phyloP scores from a whole-genome alignment of 192 early-diverging fungal species.

The Podila epicladia region DNA sequence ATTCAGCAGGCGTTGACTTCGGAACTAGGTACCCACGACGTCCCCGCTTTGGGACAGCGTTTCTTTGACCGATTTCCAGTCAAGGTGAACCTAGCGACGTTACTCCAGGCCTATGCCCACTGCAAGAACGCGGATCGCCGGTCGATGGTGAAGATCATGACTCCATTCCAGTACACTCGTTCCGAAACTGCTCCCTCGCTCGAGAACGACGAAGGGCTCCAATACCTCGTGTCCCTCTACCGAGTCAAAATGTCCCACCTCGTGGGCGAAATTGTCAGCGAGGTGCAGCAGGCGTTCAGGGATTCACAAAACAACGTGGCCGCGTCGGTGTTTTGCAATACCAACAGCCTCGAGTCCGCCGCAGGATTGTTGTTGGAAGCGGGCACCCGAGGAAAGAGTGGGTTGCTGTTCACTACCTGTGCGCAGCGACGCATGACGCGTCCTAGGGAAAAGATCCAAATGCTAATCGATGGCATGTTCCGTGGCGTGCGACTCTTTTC shows the following conservation, averaged over 20 bases:
- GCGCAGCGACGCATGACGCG: slow-evolving; percentile 22
- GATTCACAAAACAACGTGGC: slow-evolving; percentile 20
- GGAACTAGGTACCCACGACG: slow-evolving; percentile 7
- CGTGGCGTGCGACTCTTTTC: slow-evolving; percentile 39
- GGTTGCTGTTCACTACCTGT: slow-evolving; percentile 27
- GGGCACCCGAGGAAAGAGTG: slow-evolving; percentile 21
- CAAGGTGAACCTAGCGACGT: slow-evolving; percentile 48
- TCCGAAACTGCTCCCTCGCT: slow-evolving; percentile 7
- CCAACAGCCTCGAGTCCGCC: slow-evolving; percentile 24
- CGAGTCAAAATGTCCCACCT: slow-evolving; percentile 26
- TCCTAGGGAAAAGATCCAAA: slow-evolving; percentile 45
- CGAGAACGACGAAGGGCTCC: slow-evolving; percentile 12
- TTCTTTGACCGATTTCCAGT: slow-evolving; percentile 37
- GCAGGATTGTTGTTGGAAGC: slow-evolving; percentile 49
- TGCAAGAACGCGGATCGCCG: slow-evolving; percentile 50
- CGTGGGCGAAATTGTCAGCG: slow-evolving; percentile 18
- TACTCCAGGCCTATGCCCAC: slow-evolving; percentile 51
- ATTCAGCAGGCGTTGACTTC: neutral
- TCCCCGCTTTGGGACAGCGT: slow-evolving; percentile 7
- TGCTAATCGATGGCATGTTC: slow-evolving; percentile 37
- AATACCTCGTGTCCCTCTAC: slow-evolving; percentile 25
- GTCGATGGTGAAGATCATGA: slow-evolving; percentile 31
- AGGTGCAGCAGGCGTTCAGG: slow-evolving; percentile 18
- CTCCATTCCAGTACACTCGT: slow-evolving; percentile 29
- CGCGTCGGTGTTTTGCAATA: slow-evolving; percentile 23